Percentiles rank a stretch among this genome's conserved stretches.
Conservation (phyloP, 148 eudicot species). For the Fagopyrum tataricum region DNA sequence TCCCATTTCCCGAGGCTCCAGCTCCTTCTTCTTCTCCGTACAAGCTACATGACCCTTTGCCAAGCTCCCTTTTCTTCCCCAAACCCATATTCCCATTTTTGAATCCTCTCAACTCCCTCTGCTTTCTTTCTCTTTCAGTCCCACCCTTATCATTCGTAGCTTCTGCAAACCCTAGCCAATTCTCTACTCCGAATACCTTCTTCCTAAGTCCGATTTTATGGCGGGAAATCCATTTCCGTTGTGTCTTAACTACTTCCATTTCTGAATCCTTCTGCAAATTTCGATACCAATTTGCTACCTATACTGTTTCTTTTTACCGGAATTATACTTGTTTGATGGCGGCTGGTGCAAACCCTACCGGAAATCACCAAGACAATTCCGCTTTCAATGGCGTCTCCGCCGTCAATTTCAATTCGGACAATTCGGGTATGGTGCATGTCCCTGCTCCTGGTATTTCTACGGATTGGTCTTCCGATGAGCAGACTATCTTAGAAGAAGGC, state of each 20-base stretch:
- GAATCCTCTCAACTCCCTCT: not conserved
- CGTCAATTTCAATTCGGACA: conserved; percentile 34
- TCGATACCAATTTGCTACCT: not conserved
- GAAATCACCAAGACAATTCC: conserved; percentile 34
- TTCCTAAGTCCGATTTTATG: conserved; percentile 24
- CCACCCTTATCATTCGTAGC: not conserved
- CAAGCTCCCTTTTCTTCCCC: not conserved
- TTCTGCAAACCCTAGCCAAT: not conserved
- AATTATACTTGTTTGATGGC: conserved; percentile 25
- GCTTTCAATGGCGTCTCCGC: conserved; percentile 28
- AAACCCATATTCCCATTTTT: not conserved
- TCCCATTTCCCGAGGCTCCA: not conserved
- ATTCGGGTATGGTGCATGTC: conserved; percentile 57
- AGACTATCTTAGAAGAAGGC: conserved; percentile 58
- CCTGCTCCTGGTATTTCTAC: conserved; percentile 67
- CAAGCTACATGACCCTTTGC: not conserved
- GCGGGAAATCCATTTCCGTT: conserved; percentile 15
- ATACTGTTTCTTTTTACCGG: not conserved
- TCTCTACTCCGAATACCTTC: conserved; percentile 7
- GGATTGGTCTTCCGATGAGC: conserved; percentile 80
- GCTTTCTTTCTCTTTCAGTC: not conserved
- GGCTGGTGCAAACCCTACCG: conserved; percentile 52
- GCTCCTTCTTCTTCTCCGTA: not conserved
- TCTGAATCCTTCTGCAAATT: not conserved
- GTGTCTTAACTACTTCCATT: not conserved